These are phyloP conservation scores for Colletotrichum sp. DNA, from an alignment of 2,329 filamentous ascomycete genomes.

Conservation along the genomic window DNA sequence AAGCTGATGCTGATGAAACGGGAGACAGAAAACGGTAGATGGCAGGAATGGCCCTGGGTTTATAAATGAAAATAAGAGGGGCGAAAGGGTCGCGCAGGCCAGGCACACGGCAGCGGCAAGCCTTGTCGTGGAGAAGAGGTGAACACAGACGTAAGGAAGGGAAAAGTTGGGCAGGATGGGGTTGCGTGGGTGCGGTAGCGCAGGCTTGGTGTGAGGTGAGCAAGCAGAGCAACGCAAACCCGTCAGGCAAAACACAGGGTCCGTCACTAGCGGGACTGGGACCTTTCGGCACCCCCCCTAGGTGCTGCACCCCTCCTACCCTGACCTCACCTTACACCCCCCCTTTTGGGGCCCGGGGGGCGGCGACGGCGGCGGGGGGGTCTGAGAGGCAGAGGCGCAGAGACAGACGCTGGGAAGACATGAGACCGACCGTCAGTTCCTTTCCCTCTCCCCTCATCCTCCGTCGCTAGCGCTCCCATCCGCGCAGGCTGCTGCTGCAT, in stretches of 20 bases:
- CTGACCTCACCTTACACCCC: background rate
- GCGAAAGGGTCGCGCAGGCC: background rate
- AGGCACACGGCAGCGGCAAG: background rate
- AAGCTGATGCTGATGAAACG: constrained; percentile 18
- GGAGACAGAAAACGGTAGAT: constrained; percentile 7
- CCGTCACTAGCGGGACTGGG: constrained; percentile 5
- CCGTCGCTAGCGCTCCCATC: background rate
- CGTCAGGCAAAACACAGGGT: constrained; percentile 19
- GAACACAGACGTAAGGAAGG: constrained; percentile 9
- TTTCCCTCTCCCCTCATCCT: background rate
- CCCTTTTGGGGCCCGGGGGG: background rate
- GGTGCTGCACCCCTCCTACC: background rate
- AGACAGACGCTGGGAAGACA: background rate
- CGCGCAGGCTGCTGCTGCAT: constrained; percentile 5
- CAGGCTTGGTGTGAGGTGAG: background rate
- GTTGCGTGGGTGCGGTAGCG: background rate
- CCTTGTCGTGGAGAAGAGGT: constrained; percentile 19
- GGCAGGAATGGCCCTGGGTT: constrained; percentile 17
- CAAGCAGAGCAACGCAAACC: background rate
- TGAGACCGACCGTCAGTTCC: background rate
- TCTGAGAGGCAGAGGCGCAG: background rate
- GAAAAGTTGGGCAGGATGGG: constrained; percentile 17
- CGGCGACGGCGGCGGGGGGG: background rate
- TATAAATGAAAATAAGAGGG: constrained; percentile 23
- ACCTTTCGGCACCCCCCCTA: background rate